Percentiles rank a stretch among this genome's conserved stretches.
Conservation (phyloP, 768 basidiomycete species). For the Thelephora ganbajun region DNA sequence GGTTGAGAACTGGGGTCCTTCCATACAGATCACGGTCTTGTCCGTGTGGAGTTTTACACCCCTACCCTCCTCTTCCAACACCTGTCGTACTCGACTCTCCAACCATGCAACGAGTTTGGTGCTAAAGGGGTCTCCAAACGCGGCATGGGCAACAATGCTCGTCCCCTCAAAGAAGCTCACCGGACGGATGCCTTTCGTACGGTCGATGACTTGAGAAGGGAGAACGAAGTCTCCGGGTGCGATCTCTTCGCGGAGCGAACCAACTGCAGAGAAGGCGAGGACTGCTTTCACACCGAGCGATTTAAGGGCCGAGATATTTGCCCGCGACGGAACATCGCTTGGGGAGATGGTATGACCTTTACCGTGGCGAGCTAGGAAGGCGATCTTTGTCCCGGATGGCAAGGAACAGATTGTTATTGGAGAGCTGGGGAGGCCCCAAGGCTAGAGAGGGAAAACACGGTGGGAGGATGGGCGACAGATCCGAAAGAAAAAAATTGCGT, state of each 20-base stretch:
- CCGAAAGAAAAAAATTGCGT: conserved; percentile 12
- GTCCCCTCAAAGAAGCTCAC: conserved; percentile 78
- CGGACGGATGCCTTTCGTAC: conserved; percentile 88
- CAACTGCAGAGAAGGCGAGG: conserved; percentile 91
- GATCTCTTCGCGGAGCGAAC: conserved; percentile 89
- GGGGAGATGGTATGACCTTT: conserved; percentile 67
- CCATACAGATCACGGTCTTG: conserved; percentile 90
- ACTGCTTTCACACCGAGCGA: conserved; percentile 80
- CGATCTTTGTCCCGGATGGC: conserved; percentile 65
- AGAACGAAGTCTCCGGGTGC: conserved; percentile 79
- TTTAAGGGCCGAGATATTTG: conserved; percentile 94
- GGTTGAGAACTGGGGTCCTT: conserved; percentile 97
- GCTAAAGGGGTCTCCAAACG: conserved; percentile 90
- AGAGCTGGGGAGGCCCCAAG: conserved; percentile 86
- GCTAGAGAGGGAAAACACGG: conserved; percentile 30
- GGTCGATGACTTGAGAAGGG: conserved; percentile 88
- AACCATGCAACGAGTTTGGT: conserved; percentile 50
- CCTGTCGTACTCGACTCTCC: conserved; percentile 45
- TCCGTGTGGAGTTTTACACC: conserved; percentile 62
- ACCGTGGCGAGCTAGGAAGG: conserved; percentile 90
- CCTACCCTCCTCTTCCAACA: conserved; percentile 41
- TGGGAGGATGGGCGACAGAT: not conserved
- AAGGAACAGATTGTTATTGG: conserved; percentile 88
- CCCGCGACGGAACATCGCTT: conserved; percentile 68
- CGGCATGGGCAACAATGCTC: conserved; percentile 77